These are phyloP conservation scores for Pythium sp. DNA, from an alignment of 352 stramenopile species.

Conservation along the genomic window DNA sequence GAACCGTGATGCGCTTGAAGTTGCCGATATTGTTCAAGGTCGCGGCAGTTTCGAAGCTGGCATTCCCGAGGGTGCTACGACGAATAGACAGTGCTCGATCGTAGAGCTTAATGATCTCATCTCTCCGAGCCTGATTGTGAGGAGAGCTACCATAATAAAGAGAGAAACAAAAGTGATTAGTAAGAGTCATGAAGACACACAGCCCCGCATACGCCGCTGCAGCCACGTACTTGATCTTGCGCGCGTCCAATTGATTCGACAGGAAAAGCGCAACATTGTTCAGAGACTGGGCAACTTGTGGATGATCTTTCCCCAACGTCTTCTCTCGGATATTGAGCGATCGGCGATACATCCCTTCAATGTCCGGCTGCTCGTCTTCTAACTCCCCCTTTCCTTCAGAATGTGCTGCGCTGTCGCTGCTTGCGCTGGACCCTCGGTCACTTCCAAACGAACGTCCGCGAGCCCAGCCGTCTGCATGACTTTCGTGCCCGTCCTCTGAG, in stretches of 20 bases:
- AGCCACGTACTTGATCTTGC: slow-evolving; percentile 43
- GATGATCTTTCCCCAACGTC: slow-evolving; percentile 62
- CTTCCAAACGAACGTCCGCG: slow-evolving; percentile 12
- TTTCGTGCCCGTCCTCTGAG: slow-evolving; percentile 18
- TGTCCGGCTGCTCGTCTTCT: slow-evolving; percentile 33
- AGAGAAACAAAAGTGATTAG: slow-evolving; percentile 5
- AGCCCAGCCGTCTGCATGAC: not conserved
- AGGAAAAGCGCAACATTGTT: slow-evolving; percentile 81
- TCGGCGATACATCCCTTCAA: slow-evolving; percentile 69
- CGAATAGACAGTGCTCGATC: slow-evolving; percentile 65
- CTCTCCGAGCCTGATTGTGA: slow-evolving; percentile 28
- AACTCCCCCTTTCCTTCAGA: slow-evolving; percentile 7
- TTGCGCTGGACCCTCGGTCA: slow-evolving; percentile 11
- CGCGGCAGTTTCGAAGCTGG: slow-evolving; percentile 75
- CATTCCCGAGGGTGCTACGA: slow-evolving; percentile 63
- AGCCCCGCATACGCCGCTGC: not conserved
- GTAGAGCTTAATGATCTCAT: slow-evolving; percentile 65
- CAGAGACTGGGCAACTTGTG: slow-evolving; percentile 74
- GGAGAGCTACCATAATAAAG: slow-evolving; percentile 1
- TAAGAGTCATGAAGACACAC: not conserved
- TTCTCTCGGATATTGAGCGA: slow-evolving; percentile 76
- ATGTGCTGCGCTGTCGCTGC: slow-evolving; percentile 13
- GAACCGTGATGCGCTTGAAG: slow-evolving; percentile 71
- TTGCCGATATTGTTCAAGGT: slow-evolving; percentile 85
- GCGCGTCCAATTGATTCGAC: slow-evolving; percentile 58